These are phyloP conservation scores for Pterocarpus santalinus DNA, from an alignment of 306 rosid species.

Conservation along the genomic window DNA sequence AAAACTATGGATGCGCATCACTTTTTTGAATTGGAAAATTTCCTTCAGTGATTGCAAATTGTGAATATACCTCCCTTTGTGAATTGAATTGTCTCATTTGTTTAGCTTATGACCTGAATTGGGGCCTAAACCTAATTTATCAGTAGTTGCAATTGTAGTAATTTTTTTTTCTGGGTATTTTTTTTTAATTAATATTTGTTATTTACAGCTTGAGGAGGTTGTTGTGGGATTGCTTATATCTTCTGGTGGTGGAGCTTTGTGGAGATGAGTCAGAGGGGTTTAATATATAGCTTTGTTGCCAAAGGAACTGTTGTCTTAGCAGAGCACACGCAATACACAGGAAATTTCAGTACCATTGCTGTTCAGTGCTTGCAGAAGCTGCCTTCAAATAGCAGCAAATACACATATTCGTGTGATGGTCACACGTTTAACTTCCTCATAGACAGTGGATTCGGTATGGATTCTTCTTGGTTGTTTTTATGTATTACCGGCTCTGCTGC, in stretches of 20 bases:
- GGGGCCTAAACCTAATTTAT: conserved; percentile 21
- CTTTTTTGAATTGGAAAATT: neutral
- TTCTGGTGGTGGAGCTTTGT: conserved; percentile 38
- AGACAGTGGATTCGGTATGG: conserved; percentile 84
- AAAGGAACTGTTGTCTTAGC: conserved; percentile 92
- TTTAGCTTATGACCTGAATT: conserved; percentile 35
- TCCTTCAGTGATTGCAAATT: conserved; percentile 3
- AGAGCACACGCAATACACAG: conserved; percentile 86
- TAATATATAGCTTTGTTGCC: conserved; percentile 96
- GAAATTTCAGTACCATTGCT: conserved; percentile 96
- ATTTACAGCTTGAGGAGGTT: conserved; percentile 35
- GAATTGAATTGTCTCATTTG: neutral
- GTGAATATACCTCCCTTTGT: neutral
- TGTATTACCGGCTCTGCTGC: conserved; percentile 17
- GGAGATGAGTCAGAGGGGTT: conserved; percentile 90
- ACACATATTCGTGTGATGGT: conserved; percentile 94
- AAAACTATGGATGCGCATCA: neutral
- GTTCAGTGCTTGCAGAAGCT: conserved; percentile 96
- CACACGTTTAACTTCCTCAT: conserved; percentile 92
- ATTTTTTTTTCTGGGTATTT: conserved; percentile 18
- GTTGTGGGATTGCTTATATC: conserved; percentile 40
- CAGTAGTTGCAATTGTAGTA: neutral
- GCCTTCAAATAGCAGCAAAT: conserved; percentile 88
- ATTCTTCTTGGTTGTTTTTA: conserved; percentile 26
- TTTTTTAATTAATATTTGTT: conserved; percentile 24